Evolutionary conservation across 2,329 filamentous ascomycete genomes (phyloP).

Genomic region (Penicillium sp.): DNA sequence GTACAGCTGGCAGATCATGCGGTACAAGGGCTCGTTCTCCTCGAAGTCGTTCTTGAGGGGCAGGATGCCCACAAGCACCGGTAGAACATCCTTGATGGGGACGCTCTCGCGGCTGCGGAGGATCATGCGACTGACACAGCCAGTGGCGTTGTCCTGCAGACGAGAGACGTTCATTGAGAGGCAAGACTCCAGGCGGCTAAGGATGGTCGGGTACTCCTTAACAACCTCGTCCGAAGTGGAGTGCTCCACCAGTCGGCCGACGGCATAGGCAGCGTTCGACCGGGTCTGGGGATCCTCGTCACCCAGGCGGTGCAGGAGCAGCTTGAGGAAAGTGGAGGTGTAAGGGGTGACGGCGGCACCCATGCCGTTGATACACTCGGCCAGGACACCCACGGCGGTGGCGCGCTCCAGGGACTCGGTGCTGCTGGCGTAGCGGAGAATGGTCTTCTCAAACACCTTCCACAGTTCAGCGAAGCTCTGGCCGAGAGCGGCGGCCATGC

Average conservation of each 20-base stretch:
- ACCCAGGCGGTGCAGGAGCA: constrained; percentile 77
- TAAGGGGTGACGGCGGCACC: constrained; percentile 73
- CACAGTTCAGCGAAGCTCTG: constrained; percentile 77
- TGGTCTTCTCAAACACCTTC: constrained; percentile 92
- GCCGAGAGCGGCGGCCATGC: constrained; percentile 76
- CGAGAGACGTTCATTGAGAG: constrained; percentile 72
- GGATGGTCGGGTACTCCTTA: constrained; percentile 69
- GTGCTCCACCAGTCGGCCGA: constrained; percentile 77
- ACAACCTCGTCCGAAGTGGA: constrained; percentile 72
- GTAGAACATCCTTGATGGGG: constrained; percentile 75
- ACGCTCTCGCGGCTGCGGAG: constrained; percentile 78
- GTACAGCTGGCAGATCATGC: constrained; percentile 81
- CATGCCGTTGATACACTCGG: constrained; percentile 85
- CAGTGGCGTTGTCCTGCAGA: constrained; percentile 86
- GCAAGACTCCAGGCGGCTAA: constrained; percentile 80
- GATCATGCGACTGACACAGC: constrained; percentile 89
- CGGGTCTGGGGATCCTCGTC: constrained; percentile 90
- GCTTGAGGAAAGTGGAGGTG: constrained; percentile 69
- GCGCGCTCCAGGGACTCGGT: constrained; percentile 83
- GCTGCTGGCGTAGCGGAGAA: constrained; percentile 82
- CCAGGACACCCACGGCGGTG: constrained; percentile 84
- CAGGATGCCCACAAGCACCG: constrained; percentile 70
- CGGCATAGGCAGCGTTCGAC: constrained; percentile 90
- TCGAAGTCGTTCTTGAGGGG: constrained; percentile 91
- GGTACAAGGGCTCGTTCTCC: constrained; percentile 91